A percentile compares a stretch with the other conserved stretches of the same genome.
phyloP scores from a whole-genome alignment of 768 basidiomycete genomes.

The Russula emetica region DNA sequence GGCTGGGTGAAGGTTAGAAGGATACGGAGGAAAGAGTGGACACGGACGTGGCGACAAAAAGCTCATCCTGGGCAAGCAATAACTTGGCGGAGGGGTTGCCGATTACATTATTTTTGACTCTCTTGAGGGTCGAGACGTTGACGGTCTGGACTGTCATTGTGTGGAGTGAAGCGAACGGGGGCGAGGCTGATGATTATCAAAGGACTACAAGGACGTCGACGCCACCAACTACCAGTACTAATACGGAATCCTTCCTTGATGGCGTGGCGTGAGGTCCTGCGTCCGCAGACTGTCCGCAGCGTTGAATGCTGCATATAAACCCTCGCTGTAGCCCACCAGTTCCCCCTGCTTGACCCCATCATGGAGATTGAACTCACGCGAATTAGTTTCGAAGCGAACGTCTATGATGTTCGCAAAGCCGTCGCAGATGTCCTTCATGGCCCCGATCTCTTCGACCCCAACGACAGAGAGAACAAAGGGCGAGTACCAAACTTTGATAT shows the following conservation, averaged over 20 bases:
- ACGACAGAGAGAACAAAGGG: constrained; percentile 32
- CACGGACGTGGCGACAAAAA: constrained; percentile 53
- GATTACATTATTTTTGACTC: constrained; percentile 70
- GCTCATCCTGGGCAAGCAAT: constrained; percentile 51
- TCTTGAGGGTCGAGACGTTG: constrained; percentile 48
- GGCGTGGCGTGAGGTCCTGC: background rate
- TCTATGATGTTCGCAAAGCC: constrained; percentile 54
- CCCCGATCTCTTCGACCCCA: constrained; percentile 43
- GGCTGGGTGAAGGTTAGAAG: constrained; percentile 37
- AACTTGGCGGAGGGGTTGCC: constrained; percentile 74
- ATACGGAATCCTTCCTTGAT: background rate
- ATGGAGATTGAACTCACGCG: constrained; percentile 42
- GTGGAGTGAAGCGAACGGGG: background rate
- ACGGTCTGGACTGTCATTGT: constrained; percentile 32
- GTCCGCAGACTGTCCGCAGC: background rate
- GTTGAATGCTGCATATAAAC: background rate
- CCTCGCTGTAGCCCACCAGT: background rate
- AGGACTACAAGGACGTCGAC: background rate
- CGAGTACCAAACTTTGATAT: constrained; percentile 57
- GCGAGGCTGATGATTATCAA: background rate
- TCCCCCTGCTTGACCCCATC: background rate
- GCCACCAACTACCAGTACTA: background rate
- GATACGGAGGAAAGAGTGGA: background rate
- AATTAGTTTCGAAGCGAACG: constrained; percentile 39
- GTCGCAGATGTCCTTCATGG: constrained; percentile 58